Percentiles rank a stretch among this genome's conserved stretches.
These are phyloP conservation scores for Collybia nuda DNA, from an alignment of 768 basidiomycete species.

Conservation along the genomic window DNA sequence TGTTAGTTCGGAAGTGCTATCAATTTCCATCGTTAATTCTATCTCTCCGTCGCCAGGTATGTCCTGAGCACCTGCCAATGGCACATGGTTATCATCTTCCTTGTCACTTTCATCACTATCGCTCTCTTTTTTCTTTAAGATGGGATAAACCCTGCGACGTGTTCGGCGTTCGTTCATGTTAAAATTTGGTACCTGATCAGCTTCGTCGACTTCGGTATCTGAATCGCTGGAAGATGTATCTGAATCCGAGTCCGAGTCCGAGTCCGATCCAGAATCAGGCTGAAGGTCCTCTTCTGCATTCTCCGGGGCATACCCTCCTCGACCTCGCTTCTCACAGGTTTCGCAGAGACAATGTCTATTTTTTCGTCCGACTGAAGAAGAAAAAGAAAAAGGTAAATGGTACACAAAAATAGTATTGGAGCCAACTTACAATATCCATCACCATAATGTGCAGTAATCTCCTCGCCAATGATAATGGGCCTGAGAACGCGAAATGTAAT, in stretches of 20 bases:
- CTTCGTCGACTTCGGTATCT: slow-evolving; percentile 37
- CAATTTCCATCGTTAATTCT: slow-evolving; percentile 50
- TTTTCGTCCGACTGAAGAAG: slow-evolving; percentile 54
- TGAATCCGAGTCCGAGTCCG: slow-evolving; percentile 48
- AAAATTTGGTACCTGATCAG: slow-evolving; percentile 30
- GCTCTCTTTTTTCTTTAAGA: slow-evolving; percentile 56
- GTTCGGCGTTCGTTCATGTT: slow-evolving; percentile 82
- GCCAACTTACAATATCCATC: slow-evolving; percentile 81
- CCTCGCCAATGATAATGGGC: slow-evolving; percentile 77
- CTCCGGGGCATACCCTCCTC: slow-evolving; percentile 71
- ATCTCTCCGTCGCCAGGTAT: slow-evolving; percentile 51
- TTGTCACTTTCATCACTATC: slow-evolving; percentile 65
- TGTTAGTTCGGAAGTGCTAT: slow-evolving; percentile 45
- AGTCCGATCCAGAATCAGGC: slow-evolving; percentile 46
- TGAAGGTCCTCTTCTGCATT: slow-evolving; percentile 48
- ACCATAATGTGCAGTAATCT: slow-evolving; percentile 88
- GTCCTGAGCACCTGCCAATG: slow-evolving; percentile 45
- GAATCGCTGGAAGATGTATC: slow-evolving; percentile 37
- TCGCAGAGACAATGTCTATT: slow-evolving; percentile 83
- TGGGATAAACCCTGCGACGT: slow-evolving; percentile 78
- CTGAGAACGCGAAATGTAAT: slow-evolving; percentile 86
- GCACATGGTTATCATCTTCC: slow-evolving; percentile 46
- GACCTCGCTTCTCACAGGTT: slow-evolving; percentile 76
- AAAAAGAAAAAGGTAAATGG: slow-evolving; percentile 5
- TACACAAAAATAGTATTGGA: slow-evolving; percentile 7